Base-by-base conservation (phyloP, 768 basidiomycete genomes). In the Boletus edulis region DNA sequence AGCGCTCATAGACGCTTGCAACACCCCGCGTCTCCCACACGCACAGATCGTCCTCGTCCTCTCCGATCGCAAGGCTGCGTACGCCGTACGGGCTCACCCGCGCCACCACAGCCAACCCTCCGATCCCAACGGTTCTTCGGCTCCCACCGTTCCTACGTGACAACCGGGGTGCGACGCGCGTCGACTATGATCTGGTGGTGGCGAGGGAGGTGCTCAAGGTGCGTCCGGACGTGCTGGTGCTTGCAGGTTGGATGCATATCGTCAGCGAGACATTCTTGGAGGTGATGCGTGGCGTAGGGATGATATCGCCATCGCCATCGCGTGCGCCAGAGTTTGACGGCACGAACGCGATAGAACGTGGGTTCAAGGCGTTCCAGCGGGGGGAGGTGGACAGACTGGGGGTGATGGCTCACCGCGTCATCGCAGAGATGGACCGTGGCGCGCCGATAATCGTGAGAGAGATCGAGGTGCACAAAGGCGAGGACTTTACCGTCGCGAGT, bases 201-300 rank as follows among this genome's bases (percentile, higher is more conserved):
- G 92, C 91, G 9, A 73, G 80, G 32, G 78, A 84, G 50, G 84
- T 93, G 4, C 64, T 89, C 6, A 67, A 72, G 24, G 81, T 76
- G 18, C 72, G 75, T 32, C 96, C 96, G 0, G 91, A 98, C 71
- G 69, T 96, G 27, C 82, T 98, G 46, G 90, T 98, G 8, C 79
- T 98, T 15, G 97, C 96, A 0, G 97, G 97, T 0, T 99, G 94
- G 93, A 98, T 99, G 96, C 94, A 98, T 65, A 92, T 98, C 63
- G 79, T 98, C 55, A 85, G 87, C 54, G 86, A 91, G 49, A 75
- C 74, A 0, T 98, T 98, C 70, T 71, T 98, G 55, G 82, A 91
- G 20, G 76, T 84, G 32, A 68, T 91, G 66, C 55, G 61, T 2
- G 57, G 48, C 75, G 78, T 46, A 3, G 80, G 81, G 8, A 63